phyloP scores from a whole-genome alignment of 495 filamentous ascomycete genomes.

The Xylaria nigripes region DNA sequence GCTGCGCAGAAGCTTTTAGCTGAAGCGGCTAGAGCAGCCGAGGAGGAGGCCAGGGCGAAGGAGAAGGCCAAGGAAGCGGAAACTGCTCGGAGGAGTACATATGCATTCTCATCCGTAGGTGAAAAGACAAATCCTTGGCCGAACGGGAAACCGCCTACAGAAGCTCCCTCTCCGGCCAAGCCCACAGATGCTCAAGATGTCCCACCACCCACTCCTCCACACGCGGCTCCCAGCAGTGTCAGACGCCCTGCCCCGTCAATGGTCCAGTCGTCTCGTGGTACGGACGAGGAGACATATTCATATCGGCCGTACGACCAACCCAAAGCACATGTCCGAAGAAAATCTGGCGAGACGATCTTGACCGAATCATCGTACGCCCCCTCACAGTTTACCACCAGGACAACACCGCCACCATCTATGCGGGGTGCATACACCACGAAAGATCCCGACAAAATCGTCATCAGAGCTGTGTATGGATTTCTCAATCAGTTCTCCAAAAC shows the following conservation, averaged over 20 bases:
- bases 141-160: slow-evolving; percentile 37
- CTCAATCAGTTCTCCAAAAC: slow-evolving; percentile 74
- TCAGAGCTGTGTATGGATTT: slow-evolving; percentile 85
- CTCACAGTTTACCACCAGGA: slow-evolving; percentile 73
- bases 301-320: slow-evolving; percentile 78
- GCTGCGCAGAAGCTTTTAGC: slow-evolving; percentile 19
- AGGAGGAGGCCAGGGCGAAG: slow-evolving; percentile 14
- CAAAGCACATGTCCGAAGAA: slow-evolving; percentile 44
- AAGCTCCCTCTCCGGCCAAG: slow-evolving; percentile 17
- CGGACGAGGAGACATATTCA: slow-evolving; percentile 61
- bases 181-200: slow-evolving; percentile 14
- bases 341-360: slow-evolving; percentile 57
- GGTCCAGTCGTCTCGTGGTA: slow-evolving; percentile 53
- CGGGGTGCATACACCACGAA: slow-evolving; percentile 69
- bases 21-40: slow-evolving; percentile 17
- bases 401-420: slow-evolving; percentile 72
- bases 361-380: slow-evolving; percentile 81
- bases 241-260: slow-evolving; percentile 52
- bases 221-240: slow-evolving; percentile 29
- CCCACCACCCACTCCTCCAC: slow-evolving; percentile 30
- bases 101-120: slow-evolving; percentile 46
- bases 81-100: slow-evolving; percentile 27
- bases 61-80: slow-evolving; percentile 26
- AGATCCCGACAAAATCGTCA: slow-evolving; percentile 90
- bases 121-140: slow-evolving; percentile 52